Percentiles rank a stretch among this genome's conserved stretches.
Evolutionary conservation across 805 yeast genomes (phyloP).

Genomic region (Saccharomyces mikatae): DNA sequence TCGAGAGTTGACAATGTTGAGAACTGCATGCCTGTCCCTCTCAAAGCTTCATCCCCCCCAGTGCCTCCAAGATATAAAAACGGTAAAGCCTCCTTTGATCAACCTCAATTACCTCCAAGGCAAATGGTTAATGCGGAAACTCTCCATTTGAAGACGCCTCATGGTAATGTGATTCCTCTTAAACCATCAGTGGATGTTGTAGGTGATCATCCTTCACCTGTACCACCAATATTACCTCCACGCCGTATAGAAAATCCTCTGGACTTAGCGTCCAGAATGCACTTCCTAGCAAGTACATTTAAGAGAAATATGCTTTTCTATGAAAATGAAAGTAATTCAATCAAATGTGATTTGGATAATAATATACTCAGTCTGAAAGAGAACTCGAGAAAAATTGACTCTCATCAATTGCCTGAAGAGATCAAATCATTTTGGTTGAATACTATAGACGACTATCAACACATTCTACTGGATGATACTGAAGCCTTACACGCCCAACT

Average conservation of each 20-base stretch:
- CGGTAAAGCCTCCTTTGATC: neutral
- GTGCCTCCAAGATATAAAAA: conserved; percentile 31
- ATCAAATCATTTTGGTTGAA: neutral
- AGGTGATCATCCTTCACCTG: neutral
- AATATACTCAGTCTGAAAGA: neutral
- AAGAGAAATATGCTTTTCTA: neutral
- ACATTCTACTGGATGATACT: neutral
- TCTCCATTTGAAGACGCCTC: neutral
- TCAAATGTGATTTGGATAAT: neutral
- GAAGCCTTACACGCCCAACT: neutral
- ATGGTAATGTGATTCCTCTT: neutral
- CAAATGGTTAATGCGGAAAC: neutral
- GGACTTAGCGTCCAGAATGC: neutral
- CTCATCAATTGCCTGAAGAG: neutral
- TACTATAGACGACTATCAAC: neutral
- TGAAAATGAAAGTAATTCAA: neutral
- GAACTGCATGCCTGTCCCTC: neutral
- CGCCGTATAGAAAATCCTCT: neutral
- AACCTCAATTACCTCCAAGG: neutral
- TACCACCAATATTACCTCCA: neutral
- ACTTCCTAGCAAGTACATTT: neutral
- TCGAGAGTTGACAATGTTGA: neutral
- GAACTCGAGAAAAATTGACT: neutral
- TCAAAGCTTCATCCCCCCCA: conserved; percentile 13
- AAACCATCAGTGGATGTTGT: neutral